These are phyloP conservation scores for Ogataea neopini DNA, from an alignment of 805 yeast genomes.

Conservation along the genomic window DNA sequence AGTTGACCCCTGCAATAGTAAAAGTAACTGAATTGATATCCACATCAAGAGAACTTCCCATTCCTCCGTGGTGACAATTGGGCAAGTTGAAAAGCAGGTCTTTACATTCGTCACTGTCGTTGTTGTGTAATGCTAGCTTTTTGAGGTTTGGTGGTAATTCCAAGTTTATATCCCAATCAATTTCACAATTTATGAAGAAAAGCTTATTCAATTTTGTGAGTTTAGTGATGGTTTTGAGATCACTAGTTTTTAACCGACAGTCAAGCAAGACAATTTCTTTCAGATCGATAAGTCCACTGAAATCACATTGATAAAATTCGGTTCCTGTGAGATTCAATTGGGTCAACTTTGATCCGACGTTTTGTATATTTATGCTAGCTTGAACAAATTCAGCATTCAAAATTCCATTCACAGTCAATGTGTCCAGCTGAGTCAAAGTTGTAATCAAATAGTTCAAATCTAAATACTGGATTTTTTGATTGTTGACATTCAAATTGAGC, in stretches of 20 bases:
- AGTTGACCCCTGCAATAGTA: constrained; percentile 2
- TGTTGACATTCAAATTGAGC: constrained; percentile 12
- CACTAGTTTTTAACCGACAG: constrained; percentile 15
- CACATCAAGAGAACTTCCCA: constrained; percentile 3
- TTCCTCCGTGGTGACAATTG: background rate
- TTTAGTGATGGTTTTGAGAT: constrained; percentile 13
- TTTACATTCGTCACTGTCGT: constrained; percentile 18
- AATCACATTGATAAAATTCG: constrained; percentile 14
- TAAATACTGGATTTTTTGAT: background rate
- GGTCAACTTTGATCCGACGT: constrained; percentile 4
- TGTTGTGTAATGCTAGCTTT: constrained; percentile 21
- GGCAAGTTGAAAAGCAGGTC: constrained; percentile 16
- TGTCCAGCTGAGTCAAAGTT: constrained; percentile 13
- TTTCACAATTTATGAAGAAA: constrained; percentile 22
- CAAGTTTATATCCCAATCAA: constrained; percentile 21
- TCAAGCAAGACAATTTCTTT: constrained; percentile 22
- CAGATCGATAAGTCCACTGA: constrained; percentile 14
- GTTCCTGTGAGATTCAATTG: constrained; percentile 18
- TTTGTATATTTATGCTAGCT: constrained; percentile 1
- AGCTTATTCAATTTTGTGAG: constrained; percentile 13
- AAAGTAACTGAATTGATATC: constrained; percentile 22
- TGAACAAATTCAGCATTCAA: constrained; percentile 6
- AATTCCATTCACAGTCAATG: constrained; percentile 17
- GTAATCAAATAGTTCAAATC: constrained; percentile 18
- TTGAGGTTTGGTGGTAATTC: constrained; percentile 20